Percentiles rank a stretch among this genome's conserved stretches.
Evolutionary conservation across 345 rosid species (phyloP).

Genomic region (Bruguiera gymnorhiza): DNA sequence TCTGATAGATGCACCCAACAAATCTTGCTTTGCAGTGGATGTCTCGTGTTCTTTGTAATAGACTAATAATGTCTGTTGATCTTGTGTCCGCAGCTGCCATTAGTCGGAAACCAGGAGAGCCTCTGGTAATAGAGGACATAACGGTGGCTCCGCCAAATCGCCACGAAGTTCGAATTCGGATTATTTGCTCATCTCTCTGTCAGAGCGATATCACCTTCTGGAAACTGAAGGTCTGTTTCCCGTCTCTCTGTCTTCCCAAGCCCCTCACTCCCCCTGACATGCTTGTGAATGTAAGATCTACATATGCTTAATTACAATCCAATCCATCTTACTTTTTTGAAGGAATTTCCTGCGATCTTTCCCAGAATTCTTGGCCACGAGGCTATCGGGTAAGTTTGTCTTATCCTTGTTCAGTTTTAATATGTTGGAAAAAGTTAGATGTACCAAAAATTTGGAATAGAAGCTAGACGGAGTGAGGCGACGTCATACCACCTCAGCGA

Average conservation of each 20-base stretch:
- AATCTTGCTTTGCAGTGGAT: too few species aligned
- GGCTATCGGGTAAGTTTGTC: slow-evolving; percentile 59
- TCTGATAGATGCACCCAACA: too few species aligned
- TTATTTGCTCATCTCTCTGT: slow-evolving; percentile 75
- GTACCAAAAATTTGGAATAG: neutral
- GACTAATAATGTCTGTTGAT: slow-evolving; percentile 1
- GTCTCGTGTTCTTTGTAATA: neutral
- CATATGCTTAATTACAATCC: neutral
- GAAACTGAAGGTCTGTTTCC: slow-evolving; percentile 51
- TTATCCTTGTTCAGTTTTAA: too few species aligned
- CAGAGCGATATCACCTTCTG: slow-evolving; percentile 73
- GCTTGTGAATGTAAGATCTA: neutral
- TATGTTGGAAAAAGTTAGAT: too few species aligned
- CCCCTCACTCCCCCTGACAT: neutral
- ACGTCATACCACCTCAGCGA: too few species aligned
- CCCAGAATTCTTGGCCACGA: slow-evolving; percentile 92
- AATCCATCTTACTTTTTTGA: neutral
- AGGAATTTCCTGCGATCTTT: slow-evolving; percentile 67
- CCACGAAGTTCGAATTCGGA: slow-evolving; percentile 67
- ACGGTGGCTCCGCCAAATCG: slow-evolving; percentile 68
- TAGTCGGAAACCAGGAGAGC: slow-evolving; percentile 60
- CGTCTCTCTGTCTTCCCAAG: neutral
- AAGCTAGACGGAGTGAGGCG: neutral
- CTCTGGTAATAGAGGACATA: slow-evolving; percentile 73
- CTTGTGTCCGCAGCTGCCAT: slow-evolving; percentile 54